phyloP scores from a whole-genome alignment of 2,329 filamentous ascomycete species.

The Cladophialophora carrionii region DNA sequence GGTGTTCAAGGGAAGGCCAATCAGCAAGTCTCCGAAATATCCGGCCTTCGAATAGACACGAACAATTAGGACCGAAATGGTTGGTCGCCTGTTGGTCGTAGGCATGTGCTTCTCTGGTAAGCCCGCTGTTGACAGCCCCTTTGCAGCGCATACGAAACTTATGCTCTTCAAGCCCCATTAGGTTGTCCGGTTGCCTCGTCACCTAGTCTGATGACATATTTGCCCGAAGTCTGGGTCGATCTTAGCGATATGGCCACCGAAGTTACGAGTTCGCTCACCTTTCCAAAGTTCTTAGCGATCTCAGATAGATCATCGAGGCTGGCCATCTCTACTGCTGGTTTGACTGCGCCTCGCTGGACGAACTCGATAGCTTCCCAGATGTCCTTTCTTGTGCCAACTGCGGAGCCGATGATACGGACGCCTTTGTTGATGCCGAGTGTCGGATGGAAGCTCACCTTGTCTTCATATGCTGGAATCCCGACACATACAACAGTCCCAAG shows the following conservation, averaged over 20 bases:
- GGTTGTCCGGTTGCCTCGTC: constrained; percentile 10
- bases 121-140: neutral
- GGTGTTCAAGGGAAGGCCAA: neutral
- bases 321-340: constrained; percentile 35
- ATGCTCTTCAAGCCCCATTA: neutral
- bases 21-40: constrained; percentile 1
- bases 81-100: constrained; percentile 5
- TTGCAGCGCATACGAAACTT: neutral
- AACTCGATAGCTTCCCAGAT: constrained; percentile 35
- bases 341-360: constrained; percentile 36
- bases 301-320: constrained; percentile 28
- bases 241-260: neutral
- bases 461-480: constrained; percentile 38
- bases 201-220: constrained; percentile 24
- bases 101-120: neutral
- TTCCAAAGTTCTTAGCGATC: constrained; percentile 28
- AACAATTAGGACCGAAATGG: neutral
- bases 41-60: neutral
- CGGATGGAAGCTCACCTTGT: constrained; percentile 23
- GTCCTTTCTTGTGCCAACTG: constrained; percentile 34
- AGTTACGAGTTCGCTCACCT: constrained; percentile 18
- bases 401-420: constrained; percentile 33
- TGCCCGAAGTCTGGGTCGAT: constrained; percentile 20
- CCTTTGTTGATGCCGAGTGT: constrained; percentile 26
- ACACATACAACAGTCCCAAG: constrained; percentile 51